Evolutionary conservation across 2,329 filamentous ascomycete species (phyloP).

Genomic region (Dactylellina drechsleri): DNA sequence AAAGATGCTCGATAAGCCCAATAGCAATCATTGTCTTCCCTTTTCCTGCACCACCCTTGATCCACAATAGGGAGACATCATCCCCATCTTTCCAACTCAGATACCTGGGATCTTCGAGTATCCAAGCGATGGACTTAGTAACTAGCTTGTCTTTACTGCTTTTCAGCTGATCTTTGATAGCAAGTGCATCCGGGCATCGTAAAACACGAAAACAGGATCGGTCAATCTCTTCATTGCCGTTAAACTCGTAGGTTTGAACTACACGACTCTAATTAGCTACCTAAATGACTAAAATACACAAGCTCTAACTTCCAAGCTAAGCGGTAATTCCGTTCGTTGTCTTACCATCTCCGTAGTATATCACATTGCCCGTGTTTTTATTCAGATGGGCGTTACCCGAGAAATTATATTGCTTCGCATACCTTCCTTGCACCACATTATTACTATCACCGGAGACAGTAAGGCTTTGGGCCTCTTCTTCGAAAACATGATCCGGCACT

Average conservation of each 20-base stretch:
- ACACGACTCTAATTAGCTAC: neutral
- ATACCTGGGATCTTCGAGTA: conserved; percentile 58
- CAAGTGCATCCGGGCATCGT: conserved; percentile 51
- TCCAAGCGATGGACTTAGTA: conserved; percentile 54
- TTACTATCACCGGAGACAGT: conserved; percentile 1
- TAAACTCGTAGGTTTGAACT: neutral
- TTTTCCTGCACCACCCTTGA: conserved; percentile 61
- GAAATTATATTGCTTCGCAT: neutral
- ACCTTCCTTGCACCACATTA: conserved; percentile 8
- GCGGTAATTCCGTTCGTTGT: neutral
- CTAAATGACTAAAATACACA: neutral
- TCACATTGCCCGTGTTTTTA: conserved; percentile 2
- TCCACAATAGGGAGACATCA: conserved; percentile 60
- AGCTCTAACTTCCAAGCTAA: too few species aligned
- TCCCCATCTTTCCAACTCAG: conserved; percentile 57
- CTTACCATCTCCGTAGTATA: conserved; percentile 13
- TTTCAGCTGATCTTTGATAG: conserved; percentile 55
- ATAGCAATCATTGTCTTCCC: conserved; percentile 63
- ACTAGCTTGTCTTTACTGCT: conserved; percentile 49
- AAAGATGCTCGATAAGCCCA: conserved; percentile 56
- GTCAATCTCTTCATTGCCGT: conserved; percentile 14
- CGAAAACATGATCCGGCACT: conserved; percentile 13
- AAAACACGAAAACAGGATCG: conserved; percentile 43
- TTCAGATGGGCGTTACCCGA: neutral
- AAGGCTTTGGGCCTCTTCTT: conserved; percentile 5